Evolutionary conservation across 2,329 filamentous ascomycete species (phyloP), one percentile per base, ranked within the genome.

Genomic region (Bisporella sp.): DNA sequence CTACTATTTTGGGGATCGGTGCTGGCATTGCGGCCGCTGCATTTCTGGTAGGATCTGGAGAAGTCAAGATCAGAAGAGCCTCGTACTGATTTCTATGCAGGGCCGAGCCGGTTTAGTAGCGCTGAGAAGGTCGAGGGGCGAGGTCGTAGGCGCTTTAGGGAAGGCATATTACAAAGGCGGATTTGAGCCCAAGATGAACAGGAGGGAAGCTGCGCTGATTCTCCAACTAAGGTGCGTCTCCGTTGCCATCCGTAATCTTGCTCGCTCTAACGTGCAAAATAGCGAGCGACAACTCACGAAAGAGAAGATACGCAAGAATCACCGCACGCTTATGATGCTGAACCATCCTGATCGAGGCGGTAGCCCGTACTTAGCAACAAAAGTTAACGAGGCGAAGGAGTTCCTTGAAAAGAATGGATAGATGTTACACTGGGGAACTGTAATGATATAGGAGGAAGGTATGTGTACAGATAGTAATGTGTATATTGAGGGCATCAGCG

Each of bases 341-440:
- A 99, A 99, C 76, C 93, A 99, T 70, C 93, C 93, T 57, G 93
- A 99, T 76, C 87, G 93, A 66, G 93, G 93, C 58, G 93, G 93
- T 39, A 96, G 90, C 66, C 93, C 93, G 6, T 99, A 97, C 67
- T 74, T 99, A 42, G 93, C 93, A 11, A 96, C 91, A 48, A 99
- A 99, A 71, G 87, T 99, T 67, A 99, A 99, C 72, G 93, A 99
- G 70, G 93, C 93, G 39, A 99, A 99, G 71, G 92, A 97, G 68
- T 81, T 97, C 56, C 68, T 99, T 59, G 93, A 99, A 68, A 96
- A 96, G 71, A 75, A 73, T 48, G 60, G 54, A 50, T 59, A 35
- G 51, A 32, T 32, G 33, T 39, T 5, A 5, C 7, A 13, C 21
- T 3, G 21, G 21, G 21, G 21, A 21, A 31, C 4, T 29, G 12